Evolutionary conservation across 192 early-diverging fungal species (phyloP), one percentile per base, ranked within the genome.

Genomic region (Podila horticola): DNA sequence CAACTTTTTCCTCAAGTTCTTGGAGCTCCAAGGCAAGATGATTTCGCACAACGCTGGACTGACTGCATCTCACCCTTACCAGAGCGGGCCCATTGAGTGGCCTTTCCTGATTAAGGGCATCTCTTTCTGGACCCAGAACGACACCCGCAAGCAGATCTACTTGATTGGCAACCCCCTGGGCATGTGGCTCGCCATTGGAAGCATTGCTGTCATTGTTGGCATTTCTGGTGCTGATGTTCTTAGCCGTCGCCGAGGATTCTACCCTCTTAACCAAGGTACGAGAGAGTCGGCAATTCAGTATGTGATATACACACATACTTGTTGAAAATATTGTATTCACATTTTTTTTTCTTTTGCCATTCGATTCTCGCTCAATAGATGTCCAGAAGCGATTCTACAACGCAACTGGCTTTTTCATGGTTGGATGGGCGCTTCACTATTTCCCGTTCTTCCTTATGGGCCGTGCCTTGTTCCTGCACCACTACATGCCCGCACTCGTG

Each of bases 361-460:
- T 58, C 26, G 9, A 19, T 66, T 49, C 20, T 45, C 33, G 17
- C 1, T 61, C 17, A 45, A 68, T 67, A 87, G 91, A 75, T 70
- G 87, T 90, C 12, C 86, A 93, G n/a, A 84, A 74, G 45, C 82
- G 91, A 50, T 83, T 93, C 58, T 84, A 88, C 71, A 85, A 87
- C 68, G 85, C 85, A 24, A 86, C 88, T 36, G 94, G 95, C 38
- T 97, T 97, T 87, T 88, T 98, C 73, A 91, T 93, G 69, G 72
- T 95, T 55, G 92, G 89, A 30, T 99, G 95, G 93, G 72, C 85
- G 22, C 82, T 97, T 67, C 97, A 98, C 75, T 98, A 94, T 82
- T 36, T 94, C 12, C 97, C 97, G 38, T 98, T 97, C 88, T 97
- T 94, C 79, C 67, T 96, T 52, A 95, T 96, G 94, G 96, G 95